Base-by-base conservation (phyloP, 768 basidiomycete genomes). In the Arthromyces matolae region DNA sequence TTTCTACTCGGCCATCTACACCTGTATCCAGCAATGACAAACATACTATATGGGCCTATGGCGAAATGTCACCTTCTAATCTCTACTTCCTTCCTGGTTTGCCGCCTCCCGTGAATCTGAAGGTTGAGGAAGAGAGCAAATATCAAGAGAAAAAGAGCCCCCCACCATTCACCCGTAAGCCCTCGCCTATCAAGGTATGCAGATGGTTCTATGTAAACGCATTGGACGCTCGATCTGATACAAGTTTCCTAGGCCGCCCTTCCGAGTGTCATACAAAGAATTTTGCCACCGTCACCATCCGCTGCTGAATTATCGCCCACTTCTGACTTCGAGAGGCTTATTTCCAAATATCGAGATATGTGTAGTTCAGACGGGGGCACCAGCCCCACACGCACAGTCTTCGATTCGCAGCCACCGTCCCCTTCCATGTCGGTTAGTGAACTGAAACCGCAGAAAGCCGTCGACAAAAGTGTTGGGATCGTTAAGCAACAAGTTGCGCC, bases 31-130 rank as follows among this genome's bases (percentile, higher is more conserved):
- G 33, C 22, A 67, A 64, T n/a, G 66, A 72, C 14, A 66, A 70
- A 47, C 55, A 77, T 52, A 71, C 67, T 0, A 53, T 80, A 34
- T 65, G 60, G 22, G 71, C 64, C 10, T 78, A 65, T 32, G 76
- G 78, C 7, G 73, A 78, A 20, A 70, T 77, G 20, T 73, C 74
- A 1, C 60, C 71, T 1, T 58, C 68, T 19, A 69, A 72, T 35
- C 53, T 64, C 20, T 61, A 67, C 22, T 67, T 67, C 24, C 50
- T 73, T 4, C 69, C 69, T 0, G 62, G 69, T 13, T 56, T 61
- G 24, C 57, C 60, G 12, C 55, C 60, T 1, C 54, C 56, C 0
- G 42, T 64, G 22, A 55, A 63, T 8, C 62, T 62, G 14, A 37
- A 50, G 35, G 43, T 22, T 40, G 47, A 52, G 36, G 44, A 50